A percentile compares a stretch with the other conserved stretches of the same genome.
phyloP scores from a whole-genome alignment of 805 yeast genomes.

The Suhomyces vadensis region DNA sequence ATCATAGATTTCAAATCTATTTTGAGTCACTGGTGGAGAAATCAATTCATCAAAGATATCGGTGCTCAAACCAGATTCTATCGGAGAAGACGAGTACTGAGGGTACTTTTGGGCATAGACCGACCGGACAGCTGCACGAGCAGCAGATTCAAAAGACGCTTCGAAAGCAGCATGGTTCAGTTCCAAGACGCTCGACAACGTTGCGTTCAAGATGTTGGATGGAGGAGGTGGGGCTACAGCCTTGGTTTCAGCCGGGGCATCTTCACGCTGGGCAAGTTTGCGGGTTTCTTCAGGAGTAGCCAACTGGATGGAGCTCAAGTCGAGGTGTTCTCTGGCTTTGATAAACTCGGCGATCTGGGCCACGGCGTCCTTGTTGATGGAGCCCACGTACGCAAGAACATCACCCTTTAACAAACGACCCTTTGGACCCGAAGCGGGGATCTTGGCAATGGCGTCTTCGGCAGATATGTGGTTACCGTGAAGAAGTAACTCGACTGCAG shows the following conservation, averaged over 20 bases:
- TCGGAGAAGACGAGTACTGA: constrained; percentile 35
- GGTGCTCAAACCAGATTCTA: constrained; percentile 18
- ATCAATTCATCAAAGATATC: constrained; percentile 43
- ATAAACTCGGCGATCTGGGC: constrained; percentile 56
- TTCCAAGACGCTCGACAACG: constrained; percentile 28
- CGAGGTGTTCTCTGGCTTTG: constrained; percentile 59
- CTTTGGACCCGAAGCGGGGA: constrained; percentile 83
- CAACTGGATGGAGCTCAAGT: constrained; percentile 65
- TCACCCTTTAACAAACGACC: constrained; percentile 92
- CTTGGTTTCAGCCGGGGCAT: constrained; percentile 15
- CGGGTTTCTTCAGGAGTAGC: constrained; percentile 31
- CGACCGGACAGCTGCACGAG: constrained; percentile 27
- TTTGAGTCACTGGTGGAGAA: constrained; percentile 34
- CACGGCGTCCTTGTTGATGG: constrained; percentile 59
- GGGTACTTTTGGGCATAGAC: constrained; percentile 40
- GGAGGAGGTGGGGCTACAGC: constrained; percentile 27
- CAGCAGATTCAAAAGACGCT: constrained; percentile 31
- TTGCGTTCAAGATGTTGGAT: constrained; percentile 26
- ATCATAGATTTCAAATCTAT: constrained; percentile 36
- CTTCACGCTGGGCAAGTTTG: constrained; percentile 15
- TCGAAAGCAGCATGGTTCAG: constrained; percentile 28
- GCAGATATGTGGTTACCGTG: constrained; percentile 60
- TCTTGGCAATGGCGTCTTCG: constrained; percentile 69
- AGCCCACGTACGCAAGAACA: constrained; percentile 79
- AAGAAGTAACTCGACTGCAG: constrained; percentile 73